Percentiles rank a stretch among this genome's conserved stretches.
These are phyloP conservation scores for Phytopythium oedochilum DNA, from an alignment of 352 stramenopile species.

Conservation along the genomic window DNA sequence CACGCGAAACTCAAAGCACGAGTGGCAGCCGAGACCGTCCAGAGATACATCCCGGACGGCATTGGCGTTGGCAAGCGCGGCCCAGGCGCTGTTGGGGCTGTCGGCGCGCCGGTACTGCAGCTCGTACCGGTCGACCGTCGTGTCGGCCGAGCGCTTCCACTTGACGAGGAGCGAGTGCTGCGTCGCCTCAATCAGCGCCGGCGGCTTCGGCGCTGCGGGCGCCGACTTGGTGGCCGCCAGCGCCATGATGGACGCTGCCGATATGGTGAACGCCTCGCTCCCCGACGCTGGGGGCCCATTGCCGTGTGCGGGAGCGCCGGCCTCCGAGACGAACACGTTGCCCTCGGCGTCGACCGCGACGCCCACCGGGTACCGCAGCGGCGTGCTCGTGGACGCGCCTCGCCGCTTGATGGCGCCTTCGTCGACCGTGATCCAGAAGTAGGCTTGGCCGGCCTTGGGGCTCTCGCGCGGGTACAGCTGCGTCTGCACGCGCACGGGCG, in stretches of 20 bases:
- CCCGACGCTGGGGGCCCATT: slow-evolving; percentile 12
- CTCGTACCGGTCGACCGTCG: slow-evolving; percentile 71
- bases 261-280: slow-evolving; percentile 41
- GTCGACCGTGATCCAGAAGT: slow-evolving; percentile 75
- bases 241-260: slow-evolving; percentile 55
- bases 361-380: slow-evolving; percentile 60
- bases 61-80: slow-evolving; percentile 26
- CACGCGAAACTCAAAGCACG: slow-evolving; percentile 50
- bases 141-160: slow-evolving; percentile 58
- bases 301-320: background rate
- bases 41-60: slow-evolving; percentile 39
- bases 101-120: slow-evolving; percentile 55
- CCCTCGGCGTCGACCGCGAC: slow-evolving; percentile 62
- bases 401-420: slow-evolving; percentile 57
- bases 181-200: slow-evolving; percentile 40
- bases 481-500: slow-evolving; percentile 64
- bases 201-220: slow-evolving; percentile 29
- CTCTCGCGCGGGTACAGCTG: slow-evolving; percentile 60
- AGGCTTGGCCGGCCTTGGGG: slow-evolving; percentile 54
- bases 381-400: slow-evolving; percentile 24
- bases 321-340: slow-evolving; percentile 70
- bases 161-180: slow-evolving; percentile 44
- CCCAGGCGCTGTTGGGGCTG: slow-evolving; percentile 44
- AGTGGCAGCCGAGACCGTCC: slow-evolving; percentile 42
- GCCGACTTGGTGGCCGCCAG: slow-evolving; percentile 33